Evolutionary conservation across 2,329 filamentous ascomycete genomes (phyloP).

Genomic region (Calonectria hongkongensis): DNA sequence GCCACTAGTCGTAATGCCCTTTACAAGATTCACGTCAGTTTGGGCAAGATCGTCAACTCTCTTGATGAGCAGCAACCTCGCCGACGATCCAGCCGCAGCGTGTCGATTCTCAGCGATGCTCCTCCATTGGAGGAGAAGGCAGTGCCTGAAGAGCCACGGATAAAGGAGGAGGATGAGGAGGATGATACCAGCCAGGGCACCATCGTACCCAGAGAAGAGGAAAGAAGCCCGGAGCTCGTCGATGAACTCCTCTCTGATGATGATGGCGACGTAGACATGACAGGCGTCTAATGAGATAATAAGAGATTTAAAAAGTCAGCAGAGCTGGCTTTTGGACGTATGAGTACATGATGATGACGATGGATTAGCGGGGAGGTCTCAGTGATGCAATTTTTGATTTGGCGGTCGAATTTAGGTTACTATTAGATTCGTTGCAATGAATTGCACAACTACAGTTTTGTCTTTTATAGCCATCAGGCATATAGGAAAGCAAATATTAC

Average conservation of each 20-base stretch:
- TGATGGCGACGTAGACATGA: constrained; percentile 62
- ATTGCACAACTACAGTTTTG: constrained; percentile 36
- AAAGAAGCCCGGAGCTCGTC: constrained; percentile 61
- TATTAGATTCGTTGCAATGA: constrained; percentile 40
- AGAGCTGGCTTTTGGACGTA: constrained; percentile 42
- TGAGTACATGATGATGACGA: constrained; percentile 44
- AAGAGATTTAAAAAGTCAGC: constrained; percentile 44
- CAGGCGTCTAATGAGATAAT: constrained; percentile 49
- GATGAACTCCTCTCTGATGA: constrained; percentile 65
- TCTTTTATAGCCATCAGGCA: constrained; percentile 6
- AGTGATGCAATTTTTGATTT: constrained; percentile 41
- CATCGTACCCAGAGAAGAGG: constrained; percentile 56
- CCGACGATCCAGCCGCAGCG: constrained; percentile 66
- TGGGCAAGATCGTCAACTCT: constrained; percentile 80
- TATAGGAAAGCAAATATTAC: not conserved
- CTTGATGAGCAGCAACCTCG: constrained; percentile 68
- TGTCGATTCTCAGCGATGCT: constrained; percentile 61
- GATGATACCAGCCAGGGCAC: constrained; percentile 62
- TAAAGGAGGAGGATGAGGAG: constrained; percentile 70
- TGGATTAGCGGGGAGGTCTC: constrained; percentile 34
- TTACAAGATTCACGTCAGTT: constrained; percentile 80
- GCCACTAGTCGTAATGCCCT: constrained; percentile 78
- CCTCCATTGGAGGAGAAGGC: constrained; percentile 62
- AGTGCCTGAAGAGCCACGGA: constrained; percentile 64
- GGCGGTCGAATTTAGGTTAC: constrained; percentile 43